A percentile compares a stretch with the other conserved stretches of the same genome.
Evolutionary conservation across 2,329 filamentous ascomycete genomes (phyloP).

Genomic region (Bipolaris oryzae): DNA sequence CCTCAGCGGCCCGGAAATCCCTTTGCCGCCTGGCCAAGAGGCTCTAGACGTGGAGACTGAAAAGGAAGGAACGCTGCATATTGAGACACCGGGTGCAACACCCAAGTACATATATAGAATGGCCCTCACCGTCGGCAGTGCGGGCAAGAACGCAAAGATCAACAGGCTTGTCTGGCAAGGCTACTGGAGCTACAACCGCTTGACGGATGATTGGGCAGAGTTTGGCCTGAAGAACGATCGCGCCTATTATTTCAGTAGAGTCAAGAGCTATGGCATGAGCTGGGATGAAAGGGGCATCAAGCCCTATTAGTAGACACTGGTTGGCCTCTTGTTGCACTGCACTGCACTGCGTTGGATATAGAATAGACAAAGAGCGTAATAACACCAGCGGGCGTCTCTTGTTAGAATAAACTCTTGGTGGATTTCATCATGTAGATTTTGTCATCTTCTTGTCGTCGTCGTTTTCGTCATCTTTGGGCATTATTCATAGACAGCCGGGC

Average conservation of each 20-base stretch:
- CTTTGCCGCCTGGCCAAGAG: neutral
- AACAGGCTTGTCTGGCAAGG: conserved; percentile 89
- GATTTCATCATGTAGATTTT: conserved; percentile 4
- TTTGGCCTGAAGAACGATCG: conserved; percentile 71
- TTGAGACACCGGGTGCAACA: conserved; percentile 85
- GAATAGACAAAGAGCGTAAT: neutral
- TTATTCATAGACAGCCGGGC: conserved; percentile 44
- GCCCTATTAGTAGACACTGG: neutral
- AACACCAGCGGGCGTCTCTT: neutral
- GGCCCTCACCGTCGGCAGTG: conserved; percentile 72
- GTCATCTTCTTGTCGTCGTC: conserved; percentile 4
- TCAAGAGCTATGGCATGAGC: conserved; percentile 63
- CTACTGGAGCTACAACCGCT: conserved; percentile 87
- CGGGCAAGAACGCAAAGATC: conserved; percentile 68
- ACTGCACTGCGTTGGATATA: neutral
- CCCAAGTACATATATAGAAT: conserved; percentile 84
- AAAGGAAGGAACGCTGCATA: conserved; percentile 58
- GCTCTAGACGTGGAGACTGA: conserved; percentile 11
- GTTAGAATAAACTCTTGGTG: neutral
- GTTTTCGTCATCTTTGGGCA: conserved; percentile 27
- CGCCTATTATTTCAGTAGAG: conserved; percentile 66
- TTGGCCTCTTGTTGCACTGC: no score
- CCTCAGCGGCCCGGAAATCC: conserved; percentile 58
- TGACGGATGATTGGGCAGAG: conserved; percentile 89
- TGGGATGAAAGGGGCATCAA: conserved; percentile 31